Conservation (phyloP, 225 moss, liverwort and hornwort genomes). For the Marchantia polymorpha region DNA sequence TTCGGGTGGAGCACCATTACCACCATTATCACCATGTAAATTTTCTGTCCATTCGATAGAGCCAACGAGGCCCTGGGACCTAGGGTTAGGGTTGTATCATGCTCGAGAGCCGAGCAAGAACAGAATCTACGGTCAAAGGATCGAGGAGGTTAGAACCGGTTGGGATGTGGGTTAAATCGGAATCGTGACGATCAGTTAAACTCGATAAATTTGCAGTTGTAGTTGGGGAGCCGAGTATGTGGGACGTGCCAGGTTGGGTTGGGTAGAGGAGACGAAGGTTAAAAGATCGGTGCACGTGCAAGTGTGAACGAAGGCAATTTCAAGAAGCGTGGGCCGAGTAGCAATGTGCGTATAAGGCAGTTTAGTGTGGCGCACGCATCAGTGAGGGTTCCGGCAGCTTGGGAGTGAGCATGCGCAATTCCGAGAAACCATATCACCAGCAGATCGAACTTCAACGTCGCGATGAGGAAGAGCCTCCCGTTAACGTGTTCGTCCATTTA, state of each 20-base stretch:
- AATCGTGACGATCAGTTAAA: background rate
- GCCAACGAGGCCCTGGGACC: background rate
- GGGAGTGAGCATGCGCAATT: conserved; percentile 10
- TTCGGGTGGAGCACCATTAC: background rate
- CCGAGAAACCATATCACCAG: background rate
- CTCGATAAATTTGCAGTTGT: background rate
- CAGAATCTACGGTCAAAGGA: background rate
- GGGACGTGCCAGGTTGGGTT: background rate
- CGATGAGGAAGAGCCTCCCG: background rate
- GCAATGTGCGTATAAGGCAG: background rate
- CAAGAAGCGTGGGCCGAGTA: background rate
- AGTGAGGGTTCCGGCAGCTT: background rate
- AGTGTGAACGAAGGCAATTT: background rate
- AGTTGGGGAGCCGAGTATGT: background rate
- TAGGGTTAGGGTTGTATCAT: conserved; percentile 10
- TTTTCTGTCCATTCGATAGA: background rate
- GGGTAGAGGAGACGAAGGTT: background rate
- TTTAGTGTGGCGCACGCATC: background rate
- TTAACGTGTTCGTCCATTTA: conserved; percentile 1
- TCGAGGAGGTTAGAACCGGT: background rate
- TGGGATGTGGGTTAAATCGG: background rate
- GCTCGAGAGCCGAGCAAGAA: background rate
- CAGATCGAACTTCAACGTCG: conserved; percentile 12
- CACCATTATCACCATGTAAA: background rate
- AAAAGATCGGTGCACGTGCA: background rate